Percentiles rank a stretch among this genome's conserved stretches.
Evolutionary conservation across 352 stramenopile genomes (phyloP).

Genomic region (Pythium oligandrum): DNA sequence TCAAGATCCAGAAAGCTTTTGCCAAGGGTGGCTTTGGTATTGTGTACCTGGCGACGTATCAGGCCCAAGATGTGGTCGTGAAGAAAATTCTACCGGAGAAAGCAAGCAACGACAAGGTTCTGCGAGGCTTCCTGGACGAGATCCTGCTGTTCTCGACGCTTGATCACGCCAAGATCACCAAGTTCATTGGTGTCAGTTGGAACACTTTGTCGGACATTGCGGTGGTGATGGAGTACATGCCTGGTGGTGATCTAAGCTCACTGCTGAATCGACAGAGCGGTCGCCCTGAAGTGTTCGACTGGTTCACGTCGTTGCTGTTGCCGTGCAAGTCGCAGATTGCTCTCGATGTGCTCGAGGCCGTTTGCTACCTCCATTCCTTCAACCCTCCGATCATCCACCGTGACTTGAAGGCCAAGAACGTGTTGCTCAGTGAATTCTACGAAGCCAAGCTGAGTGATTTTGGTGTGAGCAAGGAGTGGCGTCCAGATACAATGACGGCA

Average conservation of each 20-base stretch:
- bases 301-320: conserved; percentile 47
- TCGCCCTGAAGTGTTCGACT: conserved; percentile 53
- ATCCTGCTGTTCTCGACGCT: conserved; percentile 71
- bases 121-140: conserved; percentile 62
- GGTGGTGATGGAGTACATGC: conserved; percentile 79
- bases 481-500: conserved; percentile 77
- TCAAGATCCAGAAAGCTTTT: conserved; percentile 49
- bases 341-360: conserved; percentile 67
- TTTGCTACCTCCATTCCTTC: conserved; percentile 83
- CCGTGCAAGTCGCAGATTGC: conserved; percentile 53
- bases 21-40: conserved; percentile 70
- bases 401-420: conserved; percentile 77
- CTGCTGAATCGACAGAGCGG: conserved; percentile 55
- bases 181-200: conserved; percentile 68
- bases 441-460: conserved; percentile 82
- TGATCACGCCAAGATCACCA: conserved; percentile 58
- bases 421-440: conserved; percentile 56
- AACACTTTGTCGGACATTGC: conserved; percentile 75
- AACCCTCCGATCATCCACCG: conserved; percentile 78
- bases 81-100: conserved; percentile 73
- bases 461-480: conserved; percentile 73
- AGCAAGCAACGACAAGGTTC: conserved; percentile 48
- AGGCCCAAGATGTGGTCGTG: conserved; percentile 40
- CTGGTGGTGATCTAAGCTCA: conserved; percentile 65
- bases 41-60: conserved; percentile 53